A percentile compares a stretch with the other conserved stretches of the same genome.
These are phyloP conservation scores for Ophiostoma ulmi DNA, from an alignment of 2,329 filamentous ascomycete species.

Conservation along the genomic window DNA sequence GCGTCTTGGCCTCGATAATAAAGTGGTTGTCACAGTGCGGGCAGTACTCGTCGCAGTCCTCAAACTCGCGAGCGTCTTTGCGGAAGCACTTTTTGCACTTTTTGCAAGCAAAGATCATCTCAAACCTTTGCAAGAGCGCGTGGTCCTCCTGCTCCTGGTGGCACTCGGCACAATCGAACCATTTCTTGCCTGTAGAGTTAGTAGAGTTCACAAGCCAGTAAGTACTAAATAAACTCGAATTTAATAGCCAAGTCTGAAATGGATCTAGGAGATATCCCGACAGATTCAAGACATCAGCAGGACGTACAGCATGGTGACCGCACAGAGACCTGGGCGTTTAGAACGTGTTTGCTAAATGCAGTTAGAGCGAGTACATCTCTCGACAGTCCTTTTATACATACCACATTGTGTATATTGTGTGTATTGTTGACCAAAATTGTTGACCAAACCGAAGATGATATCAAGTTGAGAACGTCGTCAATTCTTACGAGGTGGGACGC, in stretches of 20 bases:
- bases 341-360: constrained; percentile 76
- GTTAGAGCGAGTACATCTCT: neutral
- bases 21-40: constrained; percentile 99
- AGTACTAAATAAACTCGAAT: too few relatives aligned
- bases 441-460: neutral
- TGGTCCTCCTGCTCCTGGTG: constrained; percentile 78
- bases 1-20: constrained; percentile 80
- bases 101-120: constrained; percentile 96
- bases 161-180: constrained; percentile 98
- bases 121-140: constrained; percentile 66
- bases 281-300: neutral
- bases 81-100: constrained; percentile 99
- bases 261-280: too few relatives aligned
- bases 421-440: neutral
- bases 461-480: neutral
- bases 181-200: constrained; percentile 66
- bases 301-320: constrained; percentile 86
- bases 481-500: neutral
- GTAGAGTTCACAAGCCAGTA: neutral
- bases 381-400: neutral
- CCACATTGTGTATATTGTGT: constrained; percentile 23
- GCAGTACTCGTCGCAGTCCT: constrained; percentile 97
- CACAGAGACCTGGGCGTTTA: constrained; percentile 96
- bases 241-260: too few relatives aligned
- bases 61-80: constrained; percentile 86